Evolutionary conservation across 768 basidiomycete genomes (phyloP).

Genomic region (Suillus spraguei): DNA sequence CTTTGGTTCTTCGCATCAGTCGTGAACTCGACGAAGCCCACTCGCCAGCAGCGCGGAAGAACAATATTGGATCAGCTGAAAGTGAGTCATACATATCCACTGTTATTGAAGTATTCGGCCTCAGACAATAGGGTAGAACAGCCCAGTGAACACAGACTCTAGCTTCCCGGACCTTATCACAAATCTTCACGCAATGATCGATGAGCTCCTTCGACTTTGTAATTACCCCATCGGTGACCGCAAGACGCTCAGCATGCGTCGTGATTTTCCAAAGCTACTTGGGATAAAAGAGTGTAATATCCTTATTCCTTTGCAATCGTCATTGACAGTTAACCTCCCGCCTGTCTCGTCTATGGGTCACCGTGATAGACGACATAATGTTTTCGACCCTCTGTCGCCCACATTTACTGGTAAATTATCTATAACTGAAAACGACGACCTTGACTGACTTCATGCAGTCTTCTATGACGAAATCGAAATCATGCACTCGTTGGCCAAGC

Average conservation of each 20-base stretch:
- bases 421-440: neutral
- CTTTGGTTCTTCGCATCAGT: constrained; percentile 93
- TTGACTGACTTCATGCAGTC: constrained; percentile 40
- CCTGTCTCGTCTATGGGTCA: constrained; percentile 52
- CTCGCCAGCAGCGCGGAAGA: constrained; percentile 61
- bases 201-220: constrained; percentile 69
- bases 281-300: constrained; percentile 62
- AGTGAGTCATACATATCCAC: constrained; percentile 38
- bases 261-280: constrained; percentile 55
- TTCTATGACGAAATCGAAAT: constrained; percentile 85
- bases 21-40: constrained; percentile 75
- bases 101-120: constrained; percentile 2
- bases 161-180: constrained; percentile 52
- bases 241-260: constrained; percentile 44
- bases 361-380: constrained; percentile 55
- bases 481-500: constrained; percentile 90
- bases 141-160: constrained; percentile 44
- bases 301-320: constrained; percentile 92
- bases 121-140: constrained; percentile 36
- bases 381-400: constrained; percentile 78
- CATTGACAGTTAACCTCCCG: constrained; percentile 87
- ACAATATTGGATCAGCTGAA: constrained; percentile 58
- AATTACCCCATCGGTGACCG: constrained; percentile 49
- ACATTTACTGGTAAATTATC: constrained; percentile 70
- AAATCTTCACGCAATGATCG: constrained; percentile 62